Percentiles rank a stretch among this genome's conserved stretches.
Evolutionary conservation across 345 rosid species (phyloP).

Genomic region (Kandelia obovata): DNA sequence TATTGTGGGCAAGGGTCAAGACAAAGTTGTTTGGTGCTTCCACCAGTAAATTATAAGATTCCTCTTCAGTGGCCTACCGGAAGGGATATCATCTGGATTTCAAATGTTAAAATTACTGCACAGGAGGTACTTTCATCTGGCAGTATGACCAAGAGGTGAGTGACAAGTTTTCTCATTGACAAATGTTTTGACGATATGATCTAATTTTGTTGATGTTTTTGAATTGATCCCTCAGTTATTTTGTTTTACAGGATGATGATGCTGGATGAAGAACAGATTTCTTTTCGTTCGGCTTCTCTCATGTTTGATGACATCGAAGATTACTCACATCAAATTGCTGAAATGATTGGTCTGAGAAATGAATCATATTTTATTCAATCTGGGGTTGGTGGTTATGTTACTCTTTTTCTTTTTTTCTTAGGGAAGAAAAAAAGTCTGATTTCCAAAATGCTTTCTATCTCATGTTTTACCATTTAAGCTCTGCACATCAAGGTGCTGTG

Average conservation of each 20-base stretch:
- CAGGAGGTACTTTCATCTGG: constrained; percentile 94
- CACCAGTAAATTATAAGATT: constrained; percentile 68
- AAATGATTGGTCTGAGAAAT: constrained; percentile 89
- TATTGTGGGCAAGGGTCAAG: constrained; percentile 51
- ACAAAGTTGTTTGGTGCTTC: constrained; percentile 65
- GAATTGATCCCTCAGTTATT: constrained; percentile 11
- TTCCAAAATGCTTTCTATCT: neutral
- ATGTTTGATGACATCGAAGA: constrained; percentile 95
- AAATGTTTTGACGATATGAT: neutral
- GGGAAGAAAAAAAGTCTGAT: neutral
- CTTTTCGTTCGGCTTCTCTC: constrained; percentile 81
- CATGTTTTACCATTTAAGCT: too few species aligned
- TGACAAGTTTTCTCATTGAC: neutral
- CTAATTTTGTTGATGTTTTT: constrained; percentile 6
- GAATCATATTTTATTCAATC: constrained; percentile 79
- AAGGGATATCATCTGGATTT: constrained; percentile 82
- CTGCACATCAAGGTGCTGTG: too few species aligned
- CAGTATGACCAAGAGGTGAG: constrained; percentile 85
- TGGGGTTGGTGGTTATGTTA: constrained; percentile 56
- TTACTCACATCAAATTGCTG: constrained; percentile 95
- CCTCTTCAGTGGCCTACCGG: constrained; percentile 99
- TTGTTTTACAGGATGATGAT: constrained; percentile 82
- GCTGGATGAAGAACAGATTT: constrained; percentile 91
- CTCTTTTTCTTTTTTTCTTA: neutral
- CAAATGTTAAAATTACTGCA: constrained; percentile 85